phyloP scores from a whole-genome alignment of 2,329 filamentous ascomycete genomes.

The Fulvia fulva region DNA sequence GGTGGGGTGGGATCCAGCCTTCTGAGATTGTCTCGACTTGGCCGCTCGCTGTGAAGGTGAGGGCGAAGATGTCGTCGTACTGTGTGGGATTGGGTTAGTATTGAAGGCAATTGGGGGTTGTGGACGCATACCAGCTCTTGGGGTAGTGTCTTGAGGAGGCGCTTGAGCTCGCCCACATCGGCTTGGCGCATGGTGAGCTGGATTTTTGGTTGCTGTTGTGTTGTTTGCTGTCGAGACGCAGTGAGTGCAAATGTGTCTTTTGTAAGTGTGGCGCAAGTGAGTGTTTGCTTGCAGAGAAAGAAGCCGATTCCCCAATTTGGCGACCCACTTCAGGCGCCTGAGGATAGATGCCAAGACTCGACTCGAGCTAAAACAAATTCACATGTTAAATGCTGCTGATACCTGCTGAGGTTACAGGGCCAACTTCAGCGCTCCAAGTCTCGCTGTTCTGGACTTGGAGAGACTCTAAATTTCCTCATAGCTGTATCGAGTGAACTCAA shows the following conservation, averaged over 20 bases:
- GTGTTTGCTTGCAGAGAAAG: background rate
- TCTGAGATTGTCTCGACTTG: background rate
- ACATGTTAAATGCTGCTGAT: too few species aligned
- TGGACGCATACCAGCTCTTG: too few species aligned
- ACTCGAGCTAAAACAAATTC: background rate
- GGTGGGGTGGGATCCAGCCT: background rate
- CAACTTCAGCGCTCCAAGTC: too few species aligned
- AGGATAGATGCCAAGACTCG: background rate
- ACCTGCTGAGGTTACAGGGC: too few species aligned
- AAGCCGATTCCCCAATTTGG: background rate
- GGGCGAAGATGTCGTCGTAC: constrained; percentile 2
- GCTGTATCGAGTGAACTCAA: background rate
- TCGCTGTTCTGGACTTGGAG: background rate
- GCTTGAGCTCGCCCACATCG: too few species aligned
- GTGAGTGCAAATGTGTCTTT: background rate
- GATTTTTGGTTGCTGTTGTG: background rate
- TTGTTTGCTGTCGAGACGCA: background rate
- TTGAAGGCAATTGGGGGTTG: too few species aligned
- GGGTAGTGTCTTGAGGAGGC: too few species aligned
- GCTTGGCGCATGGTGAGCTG: background rate
- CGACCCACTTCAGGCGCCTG: background rate
- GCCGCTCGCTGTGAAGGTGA: background rate
- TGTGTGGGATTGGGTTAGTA: too few species aligned
- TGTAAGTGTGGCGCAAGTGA: too few species aligned
- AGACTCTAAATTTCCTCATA: background rate